Conservation (phyloP, 2,329 filamentous ascomycete genomes). For the Fusarium denticulatum region DNA sequence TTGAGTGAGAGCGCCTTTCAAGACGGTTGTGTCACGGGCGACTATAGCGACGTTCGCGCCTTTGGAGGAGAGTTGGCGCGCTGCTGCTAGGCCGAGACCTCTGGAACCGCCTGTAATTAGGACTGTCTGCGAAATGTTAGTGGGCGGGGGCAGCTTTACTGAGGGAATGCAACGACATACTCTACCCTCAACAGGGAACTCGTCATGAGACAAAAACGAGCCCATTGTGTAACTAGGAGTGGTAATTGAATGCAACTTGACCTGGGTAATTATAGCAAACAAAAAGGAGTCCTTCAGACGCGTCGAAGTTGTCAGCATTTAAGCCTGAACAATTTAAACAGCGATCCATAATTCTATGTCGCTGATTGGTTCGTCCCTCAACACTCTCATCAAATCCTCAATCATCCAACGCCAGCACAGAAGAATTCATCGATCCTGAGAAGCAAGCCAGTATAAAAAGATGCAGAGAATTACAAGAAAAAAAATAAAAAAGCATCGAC, state of each 20-base stretch:
- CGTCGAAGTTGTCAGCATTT: constrained; percentile 23
- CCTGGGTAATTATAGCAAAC: background rate
- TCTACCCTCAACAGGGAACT: constrained; percentile 22
- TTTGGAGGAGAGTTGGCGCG: constrained; percentile 22
- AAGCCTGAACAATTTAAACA: background rate
- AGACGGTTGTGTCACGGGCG: background rate
- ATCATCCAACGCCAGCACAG: accelerated
- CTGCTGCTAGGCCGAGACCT: constrained; percentile 22
- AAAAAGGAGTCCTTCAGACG: background rate
- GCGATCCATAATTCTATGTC: background rate
- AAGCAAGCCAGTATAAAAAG: background rate
- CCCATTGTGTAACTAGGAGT: background rate
- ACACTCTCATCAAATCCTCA: background rate
- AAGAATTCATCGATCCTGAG: background rate
- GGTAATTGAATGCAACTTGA: background rate
- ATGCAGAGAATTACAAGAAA: accelerated
- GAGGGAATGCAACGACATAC: background rate
- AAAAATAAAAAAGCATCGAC: background rate
- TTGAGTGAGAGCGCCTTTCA: constrained; percentile 15
- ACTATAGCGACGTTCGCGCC: constrained; percentile 22
- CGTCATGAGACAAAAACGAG: background rate
- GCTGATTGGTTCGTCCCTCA: background rate
- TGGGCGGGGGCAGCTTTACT: accelerated
- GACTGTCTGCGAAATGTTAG: constrained; percentile 13
- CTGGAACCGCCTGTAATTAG: constrained; percentile 30